Evolutionary conservation across 2,329 filamentous ascomycete species (phyloP).

Genomic region (Nemania abortiva): DNA sequence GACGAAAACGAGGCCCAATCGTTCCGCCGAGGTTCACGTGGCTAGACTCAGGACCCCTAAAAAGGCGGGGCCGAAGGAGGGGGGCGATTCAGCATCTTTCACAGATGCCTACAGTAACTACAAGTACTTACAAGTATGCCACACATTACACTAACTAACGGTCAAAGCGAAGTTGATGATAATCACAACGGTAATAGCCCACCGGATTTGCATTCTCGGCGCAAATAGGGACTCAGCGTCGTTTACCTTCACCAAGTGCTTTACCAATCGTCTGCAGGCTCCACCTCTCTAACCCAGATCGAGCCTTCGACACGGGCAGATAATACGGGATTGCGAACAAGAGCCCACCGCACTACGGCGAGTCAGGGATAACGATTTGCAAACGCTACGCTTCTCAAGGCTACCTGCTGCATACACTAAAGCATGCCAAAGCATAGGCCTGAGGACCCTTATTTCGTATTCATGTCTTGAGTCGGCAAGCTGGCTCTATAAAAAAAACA

Average conservation of each 20-base stretch:
- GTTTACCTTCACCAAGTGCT: constrained; percentile 10
- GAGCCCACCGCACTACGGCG: constrained; percentile 3
- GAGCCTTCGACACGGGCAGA: not conserved
- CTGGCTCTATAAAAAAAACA: not conserved
- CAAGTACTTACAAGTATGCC: too few species aligned
- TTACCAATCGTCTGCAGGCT: constrained; percentile 12
- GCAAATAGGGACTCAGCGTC: constrained; percentile 16
- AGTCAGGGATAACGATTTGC: constrained; percentile 18
- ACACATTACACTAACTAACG: not conserved
- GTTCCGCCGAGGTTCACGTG: constrained; percentile 7
- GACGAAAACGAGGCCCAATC: constrained; percentile 8
- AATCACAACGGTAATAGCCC: not conserved
- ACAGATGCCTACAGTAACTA: too few species aligned
- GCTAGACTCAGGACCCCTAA: constrained; percentile 18
- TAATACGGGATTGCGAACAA: not conserved
- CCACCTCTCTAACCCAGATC: not conserved
- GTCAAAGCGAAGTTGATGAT: not conserved
- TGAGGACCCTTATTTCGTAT: constrained; percentile 12
- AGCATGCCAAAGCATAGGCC: not conserved
- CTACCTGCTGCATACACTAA: not conserved
- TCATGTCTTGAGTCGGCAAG: not conserved
- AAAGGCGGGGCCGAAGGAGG: constrained; percentile 23
- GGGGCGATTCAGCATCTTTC: constrained; percentile 4
- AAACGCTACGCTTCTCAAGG: constrained; percentile 4
- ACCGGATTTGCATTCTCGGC: constrained; percentile 2